Evolutionary conservation across 148 eudicot species (phyloP).

Genomic region (Rheum nobile): DNA sequence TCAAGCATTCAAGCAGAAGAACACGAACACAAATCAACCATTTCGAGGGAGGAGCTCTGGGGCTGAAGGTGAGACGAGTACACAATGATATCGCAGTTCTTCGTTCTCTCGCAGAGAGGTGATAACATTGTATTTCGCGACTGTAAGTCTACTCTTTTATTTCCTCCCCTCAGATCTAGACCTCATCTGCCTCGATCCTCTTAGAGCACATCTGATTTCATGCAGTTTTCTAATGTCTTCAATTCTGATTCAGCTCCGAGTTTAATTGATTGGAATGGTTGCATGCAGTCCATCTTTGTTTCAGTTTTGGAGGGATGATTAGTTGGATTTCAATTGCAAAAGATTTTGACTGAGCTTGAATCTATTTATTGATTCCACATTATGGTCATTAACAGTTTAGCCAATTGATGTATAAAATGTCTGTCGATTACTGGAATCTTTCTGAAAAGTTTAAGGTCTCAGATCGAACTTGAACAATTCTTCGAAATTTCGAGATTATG

Average conservation of each 20-base stretch:
- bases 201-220: not conserved
- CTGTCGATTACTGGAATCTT: not conserved
- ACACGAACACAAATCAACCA: not conserved
- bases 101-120: slow-evolving; percentile 87
- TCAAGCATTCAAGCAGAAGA: not conserved
- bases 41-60: not conserved
- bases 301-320: not conserved
- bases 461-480: not conserved
- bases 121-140: slow-evolving; percentile 93
- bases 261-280: not conserved
- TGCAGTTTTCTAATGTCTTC: not conserved
- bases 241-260: not conserved
- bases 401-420: not conserved
- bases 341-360: not conserved
- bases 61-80: not conserved
- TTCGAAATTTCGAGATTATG: not conserved
- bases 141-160: slow-evolving; percentile 32
- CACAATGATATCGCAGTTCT: slow-evolving; percentile 81
- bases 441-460: not conserved
- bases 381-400: not conserved
- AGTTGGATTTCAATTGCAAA: not conserved
- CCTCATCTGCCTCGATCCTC: not conserved
- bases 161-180: slow-evolving; percentile 18
- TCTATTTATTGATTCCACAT: not conserved
- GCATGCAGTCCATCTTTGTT: not conserved